Evolutionary conservation across 2,329 filamentous ascomycete species (phyloP), one percentile per base, ranked within the genome.

Genomic region (Arthrobotrys musiformis): DNA sequence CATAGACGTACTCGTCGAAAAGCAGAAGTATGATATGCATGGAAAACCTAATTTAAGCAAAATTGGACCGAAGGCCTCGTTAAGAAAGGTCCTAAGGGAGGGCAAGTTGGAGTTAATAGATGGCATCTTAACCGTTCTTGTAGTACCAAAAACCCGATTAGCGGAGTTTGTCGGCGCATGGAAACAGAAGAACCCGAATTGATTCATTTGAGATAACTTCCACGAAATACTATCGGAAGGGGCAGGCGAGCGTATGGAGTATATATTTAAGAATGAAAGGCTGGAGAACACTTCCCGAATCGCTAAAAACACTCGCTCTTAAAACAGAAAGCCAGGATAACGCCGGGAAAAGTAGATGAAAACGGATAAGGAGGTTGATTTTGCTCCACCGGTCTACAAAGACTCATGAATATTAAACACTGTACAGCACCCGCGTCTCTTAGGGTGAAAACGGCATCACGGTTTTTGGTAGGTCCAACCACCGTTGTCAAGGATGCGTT

Each of bases 1-100:
- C 0, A 92, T 97, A 3, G 93, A 97, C 80, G 95, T 93, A 81
- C 98, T 93, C 83, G 91, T 97, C 86, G 93, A 97, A 85, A 98
- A 93, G 0, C 84, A 85, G 2, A 85, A 86, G 0, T 93, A 93
- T 0, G 93, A 94, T 0, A 72, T 62, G 40, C 40, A 67, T 26
- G 67, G 44, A 1, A 72, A 62, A 40, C 33, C 62, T 19, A 72
- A 50, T 30, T 83, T 99, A 81, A 89, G 97, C 81, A 97, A 97
- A 85, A 90, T 94, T 22, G 94, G 95, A 56, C 94, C 92, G 87
- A 95, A 94, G 82, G 87, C 95, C 79, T 86, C 89, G 19, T 83
- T 98, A 80, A 84, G 93, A 61, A 92, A 93, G 85, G 88, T 94
- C 30, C 84, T 98, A 79, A 86, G 86, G 7, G 89, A 89, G 7